Evolutionary conservation across 441 rosid genomes (phyloP), one percentile per base, ranked within the genome.

Genomic region (Croton laevigatus): DNA sequence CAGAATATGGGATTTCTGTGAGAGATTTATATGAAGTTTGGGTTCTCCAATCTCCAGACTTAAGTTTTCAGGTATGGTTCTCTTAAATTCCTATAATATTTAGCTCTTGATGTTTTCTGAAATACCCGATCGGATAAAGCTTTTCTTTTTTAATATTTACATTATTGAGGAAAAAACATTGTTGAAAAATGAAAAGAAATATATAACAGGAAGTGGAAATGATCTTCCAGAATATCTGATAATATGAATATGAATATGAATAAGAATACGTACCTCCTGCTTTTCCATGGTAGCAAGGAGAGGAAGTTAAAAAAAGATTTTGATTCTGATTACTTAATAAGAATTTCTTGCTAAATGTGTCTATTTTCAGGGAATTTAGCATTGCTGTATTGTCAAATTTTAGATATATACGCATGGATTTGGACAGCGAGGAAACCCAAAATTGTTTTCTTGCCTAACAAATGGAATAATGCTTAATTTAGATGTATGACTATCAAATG

Each of bases 261-360:
- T 51, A 20, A 2, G 59, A 66, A 51, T 66, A 45, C 72, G 32
- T 48, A 59, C 72, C 72, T 59, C 65, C 72, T 20, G 38, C 53
- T 20, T 45, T 45, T 48, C 72, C 72, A 69, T 69, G 65, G 45
- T 45, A 58, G 32, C n/a, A 23, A 51, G 46, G 66, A 17, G 55
- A 46, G 57, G 17, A 45, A 69, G 72, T 3, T 3, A 44, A 40
- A 40, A 4, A 53, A 44, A 17, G 34, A 45, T 34, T 38, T 8
- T 66, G 46, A 65, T 27, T 8, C 19, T 48, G 4, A 65, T 49
- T 49, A 49, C 5, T 63, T 20, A n/a, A 63, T 20, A 20, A 20
- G 5, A 46, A 38, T 27, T 1, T 46, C 9, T 45, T 42, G 27
- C 1, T n/a, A 68, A 20, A 19, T 27, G 12, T 59, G 22, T 32